A percentile compares a stretch with the other conserved stretches of the same genome.
phyloP scores from a whole-genome alignment of 1,284 basidiomycete genomes.

The Irpex sp. region DNA sequence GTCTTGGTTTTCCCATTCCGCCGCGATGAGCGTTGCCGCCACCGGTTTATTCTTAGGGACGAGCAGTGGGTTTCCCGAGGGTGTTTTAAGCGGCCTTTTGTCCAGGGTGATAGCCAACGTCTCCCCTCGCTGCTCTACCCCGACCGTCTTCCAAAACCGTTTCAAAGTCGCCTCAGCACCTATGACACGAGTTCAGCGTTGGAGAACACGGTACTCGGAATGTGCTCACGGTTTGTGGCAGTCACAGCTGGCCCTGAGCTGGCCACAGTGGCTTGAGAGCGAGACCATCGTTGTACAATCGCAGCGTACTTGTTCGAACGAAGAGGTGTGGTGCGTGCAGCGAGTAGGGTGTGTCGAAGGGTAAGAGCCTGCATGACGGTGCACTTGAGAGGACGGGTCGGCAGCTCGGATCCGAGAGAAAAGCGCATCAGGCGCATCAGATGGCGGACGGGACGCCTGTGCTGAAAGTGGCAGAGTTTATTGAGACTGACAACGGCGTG shows the following conservation, averaged over 20 bases:
- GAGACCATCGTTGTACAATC: background rate
- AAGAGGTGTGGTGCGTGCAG: background rate
- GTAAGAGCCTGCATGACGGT: background rate
- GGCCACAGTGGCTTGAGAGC: background rate
- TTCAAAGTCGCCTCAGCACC: conserved; percentile 84
- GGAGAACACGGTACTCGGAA: background rate
- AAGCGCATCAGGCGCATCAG: conserved; percentile 1
- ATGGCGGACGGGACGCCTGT: background rate
- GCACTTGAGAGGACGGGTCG: background rate
- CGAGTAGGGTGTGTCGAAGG: background rate
- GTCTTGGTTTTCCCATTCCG: conserved; percentile 96
- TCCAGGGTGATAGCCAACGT: conserved; percentile 77
- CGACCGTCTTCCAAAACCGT: conserved; percentile 90
- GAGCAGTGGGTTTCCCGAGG: conserved; percentile 70
- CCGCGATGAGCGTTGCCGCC: conserved; percentile 83
- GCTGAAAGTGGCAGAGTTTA: background rate
- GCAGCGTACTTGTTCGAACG: background rate
- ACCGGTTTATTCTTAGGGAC: conserved; percentile 72
- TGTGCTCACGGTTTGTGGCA: conserved; percentile 29
- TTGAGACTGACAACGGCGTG: background rate
- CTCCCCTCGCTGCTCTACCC: conserved; percentile 60
- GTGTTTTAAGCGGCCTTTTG: conserved; percentile 84
- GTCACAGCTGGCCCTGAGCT: conserved; percentile 22
- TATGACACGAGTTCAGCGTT: conserved; percentile 29
- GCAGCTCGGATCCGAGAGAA: background rate